Conservation (phyloP, 2,329 filamentous ascomycete genomes). For the Podosphaera fusca region DNA sequence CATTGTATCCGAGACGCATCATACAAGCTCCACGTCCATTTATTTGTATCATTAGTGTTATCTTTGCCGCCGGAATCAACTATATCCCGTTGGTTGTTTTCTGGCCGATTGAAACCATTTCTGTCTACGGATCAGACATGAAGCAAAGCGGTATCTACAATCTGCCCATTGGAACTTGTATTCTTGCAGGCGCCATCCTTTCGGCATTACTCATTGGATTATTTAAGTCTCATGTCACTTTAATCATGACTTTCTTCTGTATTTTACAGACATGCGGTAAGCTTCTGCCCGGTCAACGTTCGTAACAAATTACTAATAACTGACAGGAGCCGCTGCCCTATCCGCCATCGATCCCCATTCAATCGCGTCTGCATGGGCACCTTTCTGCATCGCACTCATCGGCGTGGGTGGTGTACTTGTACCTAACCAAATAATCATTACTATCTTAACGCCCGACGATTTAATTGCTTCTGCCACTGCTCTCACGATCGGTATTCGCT, state of each 20-base stretch:
- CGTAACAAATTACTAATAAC: background rate
- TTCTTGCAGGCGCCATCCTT: conserved; percentile 35
- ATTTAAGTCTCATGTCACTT: background rate
- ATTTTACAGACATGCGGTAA: conserved; percentile 33
- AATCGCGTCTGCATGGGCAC: conserved; percentile 19
- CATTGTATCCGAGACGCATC: conserved; percentile 25
- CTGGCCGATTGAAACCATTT: conserved; percentile 38
- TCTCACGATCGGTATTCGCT: conserved; percentile 46
- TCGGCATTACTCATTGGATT: background rate
- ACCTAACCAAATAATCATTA: conserved; percentile 43
- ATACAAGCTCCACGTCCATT: conserved; percentile 29
- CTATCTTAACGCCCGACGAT: conserved; percentile 46
- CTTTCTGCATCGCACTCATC: conserved; percentile 36
- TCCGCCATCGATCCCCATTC: background rate
- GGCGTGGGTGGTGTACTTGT: conserved; percentile 47
- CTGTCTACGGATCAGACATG: conserved; percentile 41
- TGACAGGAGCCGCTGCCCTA: background rate
- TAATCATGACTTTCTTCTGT: conserved; percentile 1
- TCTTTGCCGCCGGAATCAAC: conserved; percentile 37
- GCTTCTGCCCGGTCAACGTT: conserved; percentile 15
- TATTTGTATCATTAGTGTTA: conserved; percentile 25
- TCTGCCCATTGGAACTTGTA: conserved; percentile 39
- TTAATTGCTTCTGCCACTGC: conserved; percentile 41
- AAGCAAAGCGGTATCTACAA: conserved; percentile 39
- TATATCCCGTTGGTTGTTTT: conserved; percentile 23